A percentile compares a stretch with the other conserved stretches of the same genome.
Evolutionary conservation across 345 rosid genomes (phyloP).

Genomic region (Eutrema japonicum): DNA sequence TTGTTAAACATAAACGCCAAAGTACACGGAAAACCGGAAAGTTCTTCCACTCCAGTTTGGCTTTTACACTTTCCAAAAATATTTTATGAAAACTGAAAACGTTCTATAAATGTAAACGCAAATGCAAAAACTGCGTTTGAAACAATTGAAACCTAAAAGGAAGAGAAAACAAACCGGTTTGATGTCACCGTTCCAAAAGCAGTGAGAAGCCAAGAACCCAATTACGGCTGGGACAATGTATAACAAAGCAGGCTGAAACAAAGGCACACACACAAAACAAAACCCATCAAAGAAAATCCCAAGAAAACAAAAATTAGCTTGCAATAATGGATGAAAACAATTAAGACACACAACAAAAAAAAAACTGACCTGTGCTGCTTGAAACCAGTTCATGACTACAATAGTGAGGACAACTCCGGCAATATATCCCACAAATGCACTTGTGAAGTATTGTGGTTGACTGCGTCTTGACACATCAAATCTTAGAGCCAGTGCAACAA

Average conservation of each 20-base stretch:
- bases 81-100: background rate
- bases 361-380: slow-evolving; percentile 88
- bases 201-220: slow-evolving; percentile 91
- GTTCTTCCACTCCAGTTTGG: background rate
- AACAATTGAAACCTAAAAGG: background rate
- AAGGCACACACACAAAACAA: slow-evolving; percentile 9
- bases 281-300: slow-evolving; percentile 3
- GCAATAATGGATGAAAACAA: background rate
- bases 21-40: background rate
- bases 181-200: slow-evolving; percentile 90
- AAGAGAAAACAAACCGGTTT: slow-evolving; percentile 71
- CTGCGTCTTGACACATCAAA: slow-evolving; percentile 95
- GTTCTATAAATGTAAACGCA: background rate
- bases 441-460: slow-evolving; percentile 83
- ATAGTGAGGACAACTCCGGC: slow-evolving; percentile 85
- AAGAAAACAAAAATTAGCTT: background rate
- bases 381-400: slow-evolving; percentile 98
- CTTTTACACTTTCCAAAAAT: background rate
- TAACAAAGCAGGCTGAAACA: slow-evolving; percentile 89
- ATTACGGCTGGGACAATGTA: slow-evolving; percentile 94
- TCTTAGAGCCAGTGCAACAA: slow-evolving; percentile 93
- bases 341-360: background rate
- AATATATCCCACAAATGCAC: slow-evolving; percentile 87
- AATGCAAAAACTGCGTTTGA: background rate
- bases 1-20: background rate